Evolutionary conservation across 305 asterid species (phyloP), one percentile per base, ranked within the genome.

Genomic region (Fraxinus latifolia): DNA sequence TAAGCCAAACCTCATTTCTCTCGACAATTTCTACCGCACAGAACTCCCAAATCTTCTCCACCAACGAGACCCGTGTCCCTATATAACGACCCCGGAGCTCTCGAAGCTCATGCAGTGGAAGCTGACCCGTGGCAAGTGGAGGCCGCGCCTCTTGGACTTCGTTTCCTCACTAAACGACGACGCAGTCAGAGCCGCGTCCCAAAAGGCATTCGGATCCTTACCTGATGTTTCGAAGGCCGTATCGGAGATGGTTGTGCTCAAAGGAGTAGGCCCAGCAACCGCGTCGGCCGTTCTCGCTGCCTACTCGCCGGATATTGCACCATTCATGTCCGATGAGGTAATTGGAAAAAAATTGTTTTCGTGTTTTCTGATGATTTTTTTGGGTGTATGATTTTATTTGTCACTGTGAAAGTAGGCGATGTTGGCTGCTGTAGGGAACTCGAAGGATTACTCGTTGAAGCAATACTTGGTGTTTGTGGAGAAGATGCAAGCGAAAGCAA

Each of bases 251-350:
- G 90, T 93, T n/a, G 94, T 85, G 8, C 21, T 95, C 82, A 95
- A 95, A 84, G 98, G 98, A 42, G 93, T 95, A 15, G 97, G 98
- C 0, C 96, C 98, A 62, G 97, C 98, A 77, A 95, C 97, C 36
- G 98, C 98, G 39, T 95, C 98, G 4, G 97, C 97, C 15, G 86
- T 93, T 25, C 94, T 95, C 53, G 95, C 98, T 3, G 98, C 95
- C 70, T 92, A 89, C 44, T 87, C 97, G 47, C 97, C 97, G 29
- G 91, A 91, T 19, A 74, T 90, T 74, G 94, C 92, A 42, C 96
- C 97, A 2, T 95, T 95, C 87, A 95, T 95, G 97, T 95, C 97
- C 70, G 97, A 95, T 83, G 96, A 93, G 93, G 97, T 91, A 53
- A 34, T 77, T 76, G 70, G 0, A 7, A n/a, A 7, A 7, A 5